Conservation (phyloP, 768 basidiomycete species). For the Russula ochroleuca region DNA sequence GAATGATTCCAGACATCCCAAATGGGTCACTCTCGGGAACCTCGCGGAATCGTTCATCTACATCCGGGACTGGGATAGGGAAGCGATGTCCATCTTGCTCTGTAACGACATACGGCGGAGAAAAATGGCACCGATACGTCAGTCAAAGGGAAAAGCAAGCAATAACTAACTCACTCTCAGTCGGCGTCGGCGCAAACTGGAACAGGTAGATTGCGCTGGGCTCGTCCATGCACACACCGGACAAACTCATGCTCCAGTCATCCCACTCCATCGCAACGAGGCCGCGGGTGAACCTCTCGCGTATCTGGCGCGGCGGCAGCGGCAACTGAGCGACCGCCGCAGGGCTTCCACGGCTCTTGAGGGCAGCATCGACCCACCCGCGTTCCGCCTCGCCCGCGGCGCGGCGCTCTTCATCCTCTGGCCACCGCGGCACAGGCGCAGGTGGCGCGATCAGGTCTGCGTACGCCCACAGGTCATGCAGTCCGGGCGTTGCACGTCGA, state of each 20-base stretch:
- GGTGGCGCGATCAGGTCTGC: conserved; percentile 20
- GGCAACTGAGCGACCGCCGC: conserved; percentile 24
- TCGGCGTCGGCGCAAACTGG: conserved; percentile 26
- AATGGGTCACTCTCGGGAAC: conserved; percentile 4
- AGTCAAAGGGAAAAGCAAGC: neutral
- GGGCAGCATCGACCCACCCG: conserved; percentile 23
- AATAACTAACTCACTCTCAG: conserved; percentile 20
- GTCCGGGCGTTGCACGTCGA: conserved; percentile 12
- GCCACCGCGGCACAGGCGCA: conserved; percentile 18
- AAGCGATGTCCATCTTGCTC: conserved; percentile 25
- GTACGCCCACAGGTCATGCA: conserved; percentile 25
- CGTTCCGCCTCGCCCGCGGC: conserved; percentile 25
- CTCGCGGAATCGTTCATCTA: conserved; percentile 23
- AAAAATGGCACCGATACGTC: neutral
- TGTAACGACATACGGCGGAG: neutral
- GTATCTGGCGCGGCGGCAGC: conserved; percentile 15
- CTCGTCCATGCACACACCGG: conserved; percentile 18
- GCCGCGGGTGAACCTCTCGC: conserved; percentile 18
- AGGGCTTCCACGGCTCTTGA: conserved; percentile 14
- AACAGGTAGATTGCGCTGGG: conserved; percentile 23
- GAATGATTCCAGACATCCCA: conserved; percentile 4
- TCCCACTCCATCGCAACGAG: conserved; percentile 24
- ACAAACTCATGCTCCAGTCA: conserved; percentile 25
- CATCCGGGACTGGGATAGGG: conserved; percentile 24
- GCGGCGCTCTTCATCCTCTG: conserved; percentile 22